Percentiles rank a stretch among this genome's conserved stretches.
Conservation (phyloP, 352 stramenopile species). For the Phytopythium mirpurense region DNA sequence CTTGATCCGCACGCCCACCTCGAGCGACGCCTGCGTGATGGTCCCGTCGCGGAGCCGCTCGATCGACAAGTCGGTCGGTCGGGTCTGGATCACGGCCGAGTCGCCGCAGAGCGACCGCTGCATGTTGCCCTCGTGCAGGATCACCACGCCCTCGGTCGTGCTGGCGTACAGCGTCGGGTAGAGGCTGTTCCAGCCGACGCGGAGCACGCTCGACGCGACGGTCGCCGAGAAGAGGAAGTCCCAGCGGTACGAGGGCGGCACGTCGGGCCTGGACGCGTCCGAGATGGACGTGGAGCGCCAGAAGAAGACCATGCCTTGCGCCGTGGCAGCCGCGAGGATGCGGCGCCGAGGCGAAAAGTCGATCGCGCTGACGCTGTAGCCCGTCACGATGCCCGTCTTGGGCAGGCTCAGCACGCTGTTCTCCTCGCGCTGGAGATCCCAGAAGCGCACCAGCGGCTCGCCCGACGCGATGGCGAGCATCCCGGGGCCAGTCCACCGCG, state of each 20-base stretch:
- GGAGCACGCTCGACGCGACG: constrained; percentile 35
- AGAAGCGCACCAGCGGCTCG: constrained; percentile 89
- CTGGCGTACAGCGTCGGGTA: constrained; percentile 65
- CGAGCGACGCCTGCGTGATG: constrained; percentile 57
- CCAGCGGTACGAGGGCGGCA: constrained; percentile 52
- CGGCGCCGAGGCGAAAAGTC: constrained; percentile 87
- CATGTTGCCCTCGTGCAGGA: constrained; percentile 86
- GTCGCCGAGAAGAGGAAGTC: constrained; percentile 60
- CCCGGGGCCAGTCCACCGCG: constrained; percentile 84
- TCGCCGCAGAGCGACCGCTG: constrained; percentile 73
- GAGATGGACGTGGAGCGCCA: constrained; percentile 76
- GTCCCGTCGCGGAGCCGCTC: constrained; percentile 75
- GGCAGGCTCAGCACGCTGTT: constrained; percentile 89
- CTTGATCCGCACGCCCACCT: constrained; percentile 73
- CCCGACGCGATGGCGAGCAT: constrained; percentile 88
- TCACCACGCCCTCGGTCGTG: constrained; percentile 60
- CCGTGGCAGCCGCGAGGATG: constrained; percentile 84
- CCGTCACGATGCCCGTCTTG: constrained; percentile 25
- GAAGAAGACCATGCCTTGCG: constrained; percentile 82
- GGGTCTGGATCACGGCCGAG: constrained; percentile 81
- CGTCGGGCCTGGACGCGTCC: constrained; percentile 10
- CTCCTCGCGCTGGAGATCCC: constrained; percentile 88
- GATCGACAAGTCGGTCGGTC: constrained; percentile 62
- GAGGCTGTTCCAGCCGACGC: constrained; percentile 65
- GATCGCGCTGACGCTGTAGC: constrained; percentile 78